Evolutionary conservation across 768 basidiomycete genomes (phyloP).

Genomic region (Suillus decipiens): DNA sequence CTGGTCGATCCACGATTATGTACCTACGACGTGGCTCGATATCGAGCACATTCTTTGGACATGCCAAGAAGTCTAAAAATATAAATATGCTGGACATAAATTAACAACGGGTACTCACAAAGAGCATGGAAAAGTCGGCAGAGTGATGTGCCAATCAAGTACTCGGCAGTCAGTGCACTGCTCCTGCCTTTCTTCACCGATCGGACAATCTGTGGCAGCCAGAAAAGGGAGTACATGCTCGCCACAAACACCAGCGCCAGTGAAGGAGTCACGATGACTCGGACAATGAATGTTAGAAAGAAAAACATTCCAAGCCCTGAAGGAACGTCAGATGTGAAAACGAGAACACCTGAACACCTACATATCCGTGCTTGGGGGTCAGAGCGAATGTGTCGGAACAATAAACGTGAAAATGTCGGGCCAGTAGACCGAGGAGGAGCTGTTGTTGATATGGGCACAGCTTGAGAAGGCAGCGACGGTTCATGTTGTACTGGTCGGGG

Average conservation of each 20-base stretch:
- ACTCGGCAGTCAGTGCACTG: slow-evolving; percentile 68
- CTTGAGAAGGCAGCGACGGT: slow-evolving; percentile 16
- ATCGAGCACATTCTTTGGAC: slow-evolving; percentile 86
- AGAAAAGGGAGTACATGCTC: slow-evolving; percentile 74
- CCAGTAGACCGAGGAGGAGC: slow-evolving; percentile 19
- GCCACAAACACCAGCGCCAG: slow-evolving; percentile 68
- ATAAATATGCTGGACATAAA: slow-evolving; percentile 8
- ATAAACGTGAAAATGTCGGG: slow-evolving; percentile 44
- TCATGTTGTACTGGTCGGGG: slow-evolving; percentile 18
- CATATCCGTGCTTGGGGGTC: slow-evolving; percentile 76
- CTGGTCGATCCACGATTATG: neutral
- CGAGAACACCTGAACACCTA: slow-evolving; percentile 37
- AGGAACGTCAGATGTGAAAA: slow-evolving; percentile 11
- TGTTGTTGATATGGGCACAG: slow-evolving; percentile 24
- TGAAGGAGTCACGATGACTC: slow-evolving; percentile 68
- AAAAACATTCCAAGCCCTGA: slow-evolving; percentile 69
- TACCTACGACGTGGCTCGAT: slow-evolving; percentile 69
- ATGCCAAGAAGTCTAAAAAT: slow-evolving; percentile 71
- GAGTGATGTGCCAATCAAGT: slow-evolving; percentile 74
- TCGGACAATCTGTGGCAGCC: slow-evolving; percentile 84
- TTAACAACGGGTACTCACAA: slow-evolving; percentile 55
- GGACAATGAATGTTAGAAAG: slow-evolving; percentile 71
- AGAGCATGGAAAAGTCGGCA: slow-evolving; percentile 70
- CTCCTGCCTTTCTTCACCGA: slow-evolving; percentile 70
- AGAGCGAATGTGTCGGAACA: slow-evolving; percentile 59